These are phyloP conservation scores for Sporobolomyces phaffii DNA, from an alignment of 768 basidiomycete genomes.

Conservation along the genomic window DNA sequence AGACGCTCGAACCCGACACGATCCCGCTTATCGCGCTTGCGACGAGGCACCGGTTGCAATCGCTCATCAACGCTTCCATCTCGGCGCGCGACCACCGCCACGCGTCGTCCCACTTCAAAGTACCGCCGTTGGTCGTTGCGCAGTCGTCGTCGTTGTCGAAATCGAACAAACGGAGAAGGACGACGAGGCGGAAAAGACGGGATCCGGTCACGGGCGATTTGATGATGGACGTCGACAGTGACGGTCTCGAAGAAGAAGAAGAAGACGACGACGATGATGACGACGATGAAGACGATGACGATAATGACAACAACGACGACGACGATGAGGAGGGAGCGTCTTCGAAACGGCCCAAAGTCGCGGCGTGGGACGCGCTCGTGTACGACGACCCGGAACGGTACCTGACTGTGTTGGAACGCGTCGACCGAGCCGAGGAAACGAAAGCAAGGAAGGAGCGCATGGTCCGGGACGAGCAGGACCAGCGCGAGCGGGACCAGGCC, in stretches of 20 bases:
- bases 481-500: conserved; percentile 44
- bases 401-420: conserved; percentile 65
- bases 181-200: conserved; percentile 48
- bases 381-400: conserved; percentile 75
- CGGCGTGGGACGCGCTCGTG: conserved; percentile 77
- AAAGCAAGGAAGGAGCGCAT: conserved; percentile 68
- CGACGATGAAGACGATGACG: conserved; percentile 63
- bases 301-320: conserved; percentile 63
- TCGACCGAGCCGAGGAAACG: conserved; percentile 78
- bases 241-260: background rate
- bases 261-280: conserved; percentile 62
- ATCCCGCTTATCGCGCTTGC: conserved; percentile 39
- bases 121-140: conserved; percentile 48
- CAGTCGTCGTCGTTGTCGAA: conserved; percentile 55
- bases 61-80: conserved; percentile 34
- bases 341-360: conserved; percentile 47
- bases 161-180: conserved; percentile 42
- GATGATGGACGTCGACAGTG: conserved; percentile 48
- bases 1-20: conserved; percentile 47
- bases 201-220: conserved; percentile 1
- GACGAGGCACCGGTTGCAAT: conserved; percentile 51
- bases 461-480: conserved; percentile 59
- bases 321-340: conserved; percentile 65
- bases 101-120: conserved; percentile 53
- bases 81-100: conserved; percentile 37